Evolutionary conservation across 768 basidiomycete species (phyloP), one percentile per base, ranked within the genome.

Genomic region (Hygrophoropsis aurantiaca): DNA sequence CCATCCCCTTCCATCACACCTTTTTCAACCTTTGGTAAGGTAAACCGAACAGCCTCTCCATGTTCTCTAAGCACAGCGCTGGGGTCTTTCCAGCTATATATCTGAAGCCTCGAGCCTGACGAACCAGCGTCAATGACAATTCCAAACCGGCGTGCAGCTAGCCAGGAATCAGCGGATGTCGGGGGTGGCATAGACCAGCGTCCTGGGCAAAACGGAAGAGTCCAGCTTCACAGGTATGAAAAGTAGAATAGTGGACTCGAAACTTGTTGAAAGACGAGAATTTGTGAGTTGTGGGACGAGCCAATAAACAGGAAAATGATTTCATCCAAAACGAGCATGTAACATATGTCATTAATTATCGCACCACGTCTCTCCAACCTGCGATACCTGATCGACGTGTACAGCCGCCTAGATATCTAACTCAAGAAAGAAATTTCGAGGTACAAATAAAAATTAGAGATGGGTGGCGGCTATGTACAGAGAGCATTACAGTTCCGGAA

Each of bases 71-170:
- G 73, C 36, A 84, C 73, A 7, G 74, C 64, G 47, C 80, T 75
- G 18, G 94, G 87, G 64, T 97, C 87, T 53, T 80, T 80, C 97
- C 95, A 99, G 65, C 90, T 93, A 72, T 99, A 98, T 56, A 98
- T 92, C 66, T 97, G 94, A 27, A 97, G 73, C 44, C 97, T 75
- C 4, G 95, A 97, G 23, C 97, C 97, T 19, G 94, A 97, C 64
- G 94, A 97, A 51, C 97, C 97, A 62, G 97, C 97, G 74, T 99
- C 97, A 67, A 99, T 91, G 52, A 98, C 94, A 50, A 98, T 80
- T 50, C 91, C 93, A 68, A 92, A 95, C 58, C 85, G 83, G 55
- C 92, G 84, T 46, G 82, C 82, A 50, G 78, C 69, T 46, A 89
- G 78, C 90, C 90, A 93, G 51, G 84, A 69, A 62, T 90, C 81